Evolutionary conservation across 2,329 filamentous ascomycete genomes (phyloP), one percentile per base, ranked within the genome.

Genomic region (Fusarium subtropicale): DNA sequence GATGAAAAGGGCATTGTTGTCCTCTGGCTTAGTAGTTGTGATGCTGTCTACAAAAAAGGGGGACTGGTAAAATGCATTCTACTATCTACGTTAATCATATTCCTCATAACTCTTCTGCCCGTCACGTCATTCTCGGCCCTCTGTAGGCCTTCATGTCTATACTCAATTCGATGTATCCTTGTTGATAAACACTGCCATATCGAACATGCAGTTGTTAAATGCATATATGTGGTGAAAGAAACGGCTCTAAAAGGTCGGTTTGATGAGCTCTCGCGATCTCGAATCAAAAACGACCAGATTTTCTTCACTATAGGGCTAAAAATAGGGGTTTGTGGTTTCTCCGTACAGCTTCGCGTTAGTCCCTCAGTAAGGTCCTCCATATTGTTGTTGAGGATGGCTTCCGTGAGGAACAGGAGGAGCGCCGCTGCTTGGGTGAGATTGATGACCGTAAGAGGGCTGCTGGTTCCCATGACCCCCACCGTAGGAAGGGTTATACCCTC

Each of bases 331-430:
- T 28, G 44, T 20, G 28, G 34, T 18, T 51, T 45, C 50, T 47
- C 52, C 42, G 16, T 59, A 52, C 39, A 34, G 46, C 7, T 41
- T 52, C 48, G 48, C 22, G 28, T 28, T 18, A 39, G 24, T 24
- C 47, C 30, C 55, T 75, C 63, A 75, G 62, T 75, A 75, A 28
- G 64, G 66, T 41, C 69, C 65, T 34, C 67, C 69, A 41, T 75
- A 73, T 50, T 74, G 72, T 47, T 72, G 66, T 54, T 72, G 66
- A 22, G 74, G 76, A 56, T 81, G 81, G 31, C 75, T 78, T 69
- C 78, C 77, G 31, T 74, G 74, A 28, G 77, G 75, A 22, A 75
- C 68, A 30, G 74, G 71, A 28, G 73, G 73, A 31, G 75, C 68
- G 20, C 69, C 71, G 22, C 73, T 68, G 18, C 72, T 70, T 36